Percentiles rank a stretch among this genome's conserved stretches.
phyloP scores from a whole-genome alignment of 2,329 filamentous ascomycete genomes.

The Arthroderma uncinatum region DNA sequence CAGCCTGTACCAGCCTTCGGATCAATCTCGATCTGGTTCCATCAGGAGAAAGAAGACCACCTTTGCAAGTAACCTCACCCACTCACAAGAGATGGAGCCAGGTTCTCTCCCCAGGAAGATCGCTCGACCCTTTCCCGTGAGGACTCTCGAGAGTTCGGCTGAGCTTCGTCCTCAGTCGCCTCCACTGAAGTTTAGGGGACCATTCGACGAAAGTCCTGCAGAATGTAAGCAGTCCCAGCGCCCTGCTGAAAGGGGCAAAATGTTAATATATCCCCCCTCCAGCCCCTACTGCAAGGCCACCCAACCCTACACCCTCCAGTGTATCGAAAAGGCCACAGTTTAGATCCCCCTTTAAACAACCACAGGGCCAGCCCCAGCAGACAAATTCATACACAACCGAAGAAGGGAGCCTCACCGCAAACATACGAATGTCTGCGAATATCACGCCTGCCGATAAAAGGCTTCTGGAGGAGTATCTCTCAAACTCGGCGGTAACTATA shows the following conservation, averaged over 20 bases:
- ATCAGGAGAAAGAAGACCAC: conserved; percentile 9
- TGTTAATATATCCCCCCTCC: conserved; percentile 3
- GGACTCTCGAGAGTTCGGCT: conserved; percentile 1
- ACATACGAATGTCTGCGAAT: background rate
- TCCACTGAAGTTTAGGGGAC: background rate
- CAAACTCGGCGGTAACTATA: conserved; percentile 4
- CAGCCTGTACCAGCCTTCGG: background rate
- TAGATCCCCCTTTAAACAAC: background rate
- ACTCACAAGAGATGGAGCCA: conserved; percentile 3
- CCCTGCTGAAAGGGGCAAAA: background rate
- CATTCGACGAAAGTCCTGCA: conserved; percentile 1
- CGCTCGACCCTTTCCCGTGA: background rate
- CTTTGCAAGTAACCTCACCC: conserved; percentile 8
- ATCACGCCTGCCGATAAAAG: background rate
- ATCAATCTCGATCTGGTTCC: background rate
- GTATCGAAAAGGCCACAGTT: background rate
- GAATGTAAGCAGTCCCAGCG: background rate
- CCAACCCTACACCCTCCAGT: background rate
- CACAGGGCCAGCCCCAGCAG: background rate
- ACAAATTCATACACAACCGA: background rate
- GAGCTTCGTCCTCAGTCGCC: background rate
- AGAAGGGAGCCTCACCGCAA: background rate
- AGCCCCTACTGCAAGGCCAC: background rate
- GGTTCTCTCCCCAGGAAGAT: background rate
- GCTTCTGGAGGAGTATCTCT: background rate